Conservation (phyloP, 2,329 filamentous ascomycete species). For the Neofusicoccum ribis region DNA sequence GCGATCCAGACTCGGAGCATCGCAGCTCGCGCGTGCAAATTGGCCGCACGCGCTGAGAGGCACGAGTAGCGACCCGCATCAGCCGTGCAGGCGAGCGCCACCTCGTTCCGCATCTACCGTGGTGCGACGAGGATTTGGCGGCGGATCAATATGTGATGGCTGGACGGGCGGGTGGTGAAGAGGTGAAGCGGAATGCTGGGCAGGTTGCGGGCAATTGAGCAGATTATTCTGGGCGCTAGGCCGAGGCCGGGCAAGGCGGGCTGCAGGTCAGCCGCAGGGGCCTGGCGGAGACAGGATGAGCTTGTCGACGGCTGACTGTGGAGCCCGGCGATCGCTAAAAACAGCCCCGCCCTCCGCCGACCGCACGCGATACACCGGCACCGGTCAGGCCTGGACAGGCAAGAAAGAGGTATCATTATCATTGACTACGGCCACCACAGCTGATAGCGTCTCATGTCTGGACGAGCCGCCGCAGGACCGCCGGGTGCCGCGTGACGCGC, state of each 20-base stretch:
- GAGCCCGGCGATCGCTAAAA: not conserved
- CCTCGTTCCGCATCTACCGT: not conserved
- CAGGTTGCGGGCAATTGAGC: conserved; percentile 21
- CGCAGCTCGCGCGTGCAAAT: not conserved
- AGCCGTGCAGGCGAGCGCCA: not conserved
- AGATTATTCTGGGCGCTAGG: conserved; percentile 15
- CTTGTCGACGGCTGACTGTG: conserved; percentile 8
- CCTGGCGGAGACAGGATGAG: conserved; percentile 1
- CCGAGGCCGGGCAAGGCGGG: not conserved
- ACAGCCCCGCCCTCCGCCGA: not conserved
- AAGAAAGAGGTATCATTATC: no score
- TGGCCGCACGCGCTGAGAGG: not conserved
- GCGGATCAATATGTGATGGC: not conserved
- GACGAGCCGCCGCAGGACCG: no score
- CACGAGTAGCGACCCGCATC: not conserved
- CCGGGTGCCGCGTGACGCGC: no score
- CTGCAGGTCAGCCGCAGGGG: not conserved
- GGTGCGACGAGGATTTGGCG: conserved; percentile 1
- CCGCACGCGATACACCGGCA: not conserved
- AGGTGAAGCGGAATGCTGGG: not conserved
- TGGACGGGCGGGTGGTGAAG: conserved; percentile 5
- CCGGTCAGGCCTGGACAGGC: no score
- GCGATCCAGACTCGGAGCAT: not conserved
- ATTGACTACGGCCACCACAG: no score
- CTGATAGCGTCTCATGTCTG: no score